A percentile compares a stretch with the other conserved stretches of the same genome.
These are phyloP conservation scores for Nitzschia sp. DNA, from an alignment of 108 stramenopile genomes.

Conservation along the genomic window DNA sequence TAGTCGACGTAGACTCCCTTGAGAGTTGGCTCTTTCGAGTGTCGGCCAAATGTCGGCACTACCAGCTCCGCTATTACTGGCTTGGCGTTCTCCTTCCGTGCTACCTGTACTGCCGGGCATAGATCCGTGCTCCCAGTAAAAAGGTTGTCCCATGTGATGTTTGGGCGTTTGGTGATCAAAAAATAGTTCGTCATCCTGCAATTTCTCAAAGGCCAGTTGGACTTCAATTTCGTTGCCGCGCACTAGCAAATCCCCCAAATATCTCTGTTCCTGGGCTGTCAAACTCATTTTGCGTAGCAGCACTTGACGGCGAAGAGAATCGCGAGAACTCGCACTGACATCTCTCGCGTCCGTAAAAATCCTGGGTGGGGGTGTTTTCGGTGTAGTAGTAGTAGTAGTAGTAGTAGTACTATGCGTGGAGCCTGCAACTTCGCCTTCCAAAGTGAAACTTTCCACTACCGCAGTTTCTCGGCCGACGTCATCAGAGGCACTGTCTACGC, in stretches of 20 bases:
- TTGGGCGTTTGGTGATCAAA: constrained; percentile 30
- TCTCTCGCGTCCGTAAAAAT: neutral
- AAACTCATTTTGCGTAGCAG: constrained; percentile 27
- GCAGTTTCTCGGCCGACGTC: neutral
- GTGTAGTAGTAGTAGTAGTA: too few relatives aligned
- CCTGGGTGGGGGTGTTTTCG: neutral
- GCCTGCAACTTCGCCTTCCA: neutral
- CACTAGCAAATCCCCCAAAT: constrained; percentile 35
- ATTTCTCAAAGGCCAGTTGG: constrained; percentile 31
- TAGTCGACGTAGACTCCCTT: constrained; percentile 35
- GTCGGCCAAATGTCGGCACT: neutral
- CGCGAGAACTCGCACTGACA: constrained; percentile 8
- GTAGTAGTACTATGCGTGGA: too few relatives aligned
- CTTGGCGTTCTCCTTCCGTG: neutral
- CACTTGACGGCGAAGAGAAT: constrained; percentile 25
- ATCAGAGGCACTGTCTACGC: neutral
- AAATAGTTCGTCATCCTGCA: constrained; percentile 48
- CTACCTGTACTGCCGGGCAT: neutral
- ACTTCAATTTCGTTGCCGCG: constrained; percentile 42
- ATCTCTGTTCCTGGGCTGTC: constrained; percentile 32
- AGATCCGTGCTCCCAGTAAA: neutral
- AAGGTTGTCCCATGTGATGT: constrained; percentile 3
- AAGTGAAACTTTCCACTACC: too few relatives aligned
- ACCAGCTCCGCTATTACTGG: neutral
- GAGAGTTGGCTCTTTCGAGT: neutral